phyloP scores from a whole-genome alignment of 768 basidiomycete species.

The Vararia minispora region DNA sequence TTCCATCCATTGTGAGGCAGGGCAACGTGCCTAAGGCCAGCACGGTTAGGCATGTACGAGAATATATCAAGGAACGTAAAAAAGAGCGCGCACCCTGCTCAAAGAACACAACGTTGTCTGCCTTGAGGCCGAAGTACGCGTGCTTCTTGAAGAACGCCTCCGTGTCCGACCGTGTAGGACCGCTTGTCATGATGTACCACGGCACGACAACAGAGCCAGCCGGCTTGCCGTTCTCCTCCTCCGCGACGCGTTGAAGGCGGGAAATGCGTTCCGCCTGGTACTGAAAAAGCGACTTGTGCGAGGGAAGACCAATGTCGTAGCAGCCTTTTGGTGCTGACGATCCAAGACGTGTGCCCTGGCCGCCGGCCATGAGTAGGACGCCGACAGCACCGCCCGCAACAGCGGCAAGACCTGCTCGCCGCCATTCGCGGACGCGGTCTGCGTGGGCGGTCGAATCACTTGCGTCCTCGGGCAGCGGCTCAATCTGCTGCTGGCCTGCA shows the following conservation, averaged over 20 bases:
- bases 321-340: conserved; percentile 92
- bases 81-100: conserved; percentile 74
- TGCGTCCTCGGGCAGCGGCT: conserved; percentile 72
- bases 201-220: conserved; percentile 63
- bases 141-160: conserved; percentile 74
- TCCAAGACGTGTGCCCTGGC: conserved; percentile 92
- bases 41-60: not conserved
- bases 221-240: conserved; percentile 37
- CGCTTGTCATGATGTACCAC: conserved; percentile 99
- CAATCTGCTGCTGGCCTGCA: conserved; percentile 41
- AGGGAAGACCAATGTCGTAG: conserved; percentile 93
- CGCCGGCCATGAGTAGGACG: conserved; percentile 97
- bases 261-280: conserved; percentile 95
- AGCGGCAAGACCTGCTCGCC: conserved; percentile 66
- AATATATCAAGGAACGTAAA: not conserved
- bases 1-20: conserved; percentile 89
- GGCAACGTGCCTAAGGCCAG: conserved; percentile 72
- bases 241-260: conserved; percentile 70
- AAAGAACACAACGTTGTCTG: conserved; percentile 82
- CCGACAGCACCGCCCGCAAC: conserved; percentile 77
- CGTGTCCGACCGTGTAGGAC: conserved; percentile 83
- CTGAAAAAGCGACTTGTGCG: conserved; percentile 90
- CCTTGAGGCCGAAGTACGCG: conserved; percentile 70
- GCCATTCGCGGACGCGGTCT: conserved; percentile 61
- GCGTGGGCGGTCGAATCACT: conserved; percentile 50